Percentiles rank a stretch among this genome's conserved stretches.
These are phyloP conservation scores for Aspergillus alliaceus DNA, from an alignment of 2,329 filamentous ascomycete genomes.

Conservation along the genomic window DNA sequence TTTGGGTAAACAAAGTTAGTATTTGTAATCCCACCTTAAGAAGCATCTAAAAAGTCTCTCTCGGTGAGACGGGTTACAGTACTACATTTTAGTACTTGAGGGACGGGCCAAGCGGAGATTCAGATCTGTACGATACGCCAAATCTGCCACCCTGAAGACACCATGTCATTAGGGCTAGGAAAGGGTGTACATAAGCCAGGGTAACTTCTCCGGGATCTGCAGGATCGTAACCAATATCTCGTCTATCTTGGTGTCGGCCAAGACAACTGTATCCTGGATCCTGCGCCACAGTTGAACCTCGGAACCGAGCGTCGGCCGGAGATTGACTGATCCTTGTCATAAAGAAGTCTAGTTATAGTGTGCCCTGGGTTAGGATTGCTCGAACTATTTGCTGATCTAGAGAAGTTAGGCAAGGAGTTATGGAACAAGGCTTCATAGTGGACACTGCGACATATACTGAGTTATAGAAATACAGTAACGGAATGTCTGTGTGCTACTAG, in stretches of 20 bases:
- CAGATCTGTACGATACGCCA: background rate
- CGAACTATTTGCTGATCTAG: background rate
- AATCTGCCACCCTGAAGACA: too few species aligned
- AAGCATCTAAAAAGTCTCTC: too few species aligned
- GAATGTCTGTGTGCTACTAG: background rate
- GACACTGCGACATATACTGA: background rate
- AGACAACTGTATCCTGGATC: background rate
- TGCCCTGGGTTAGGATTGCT: background rate
- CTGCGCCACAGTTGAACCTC: background rate
- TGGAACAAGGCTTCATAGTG: background rate
- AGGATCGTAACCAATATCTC: background rate
- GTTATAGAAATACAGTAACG: background rate
- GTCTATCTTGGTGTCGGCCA: background rate
- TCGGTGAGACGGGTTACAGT: background rate
- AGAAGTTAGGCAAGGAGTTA: background rate
- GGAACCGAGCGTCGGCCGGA: background rate
- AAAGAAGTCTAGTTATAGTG: background rate
- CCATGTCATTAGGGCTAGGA: background rate
- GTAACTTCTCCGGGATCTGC: background rate
- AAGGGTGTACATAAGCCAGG: background rate
- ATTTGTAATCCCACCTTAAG: background rate
- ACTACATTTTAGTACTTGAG: background rate
- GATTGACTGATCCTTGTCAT: background rate
- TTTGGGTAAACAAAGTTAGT: background rate
- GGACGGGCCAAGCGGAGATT: background rate